Evolutionary conservation across 208 protist species (phyloP).

Genomic region (Endotrypanum monterogeii): DNA sequence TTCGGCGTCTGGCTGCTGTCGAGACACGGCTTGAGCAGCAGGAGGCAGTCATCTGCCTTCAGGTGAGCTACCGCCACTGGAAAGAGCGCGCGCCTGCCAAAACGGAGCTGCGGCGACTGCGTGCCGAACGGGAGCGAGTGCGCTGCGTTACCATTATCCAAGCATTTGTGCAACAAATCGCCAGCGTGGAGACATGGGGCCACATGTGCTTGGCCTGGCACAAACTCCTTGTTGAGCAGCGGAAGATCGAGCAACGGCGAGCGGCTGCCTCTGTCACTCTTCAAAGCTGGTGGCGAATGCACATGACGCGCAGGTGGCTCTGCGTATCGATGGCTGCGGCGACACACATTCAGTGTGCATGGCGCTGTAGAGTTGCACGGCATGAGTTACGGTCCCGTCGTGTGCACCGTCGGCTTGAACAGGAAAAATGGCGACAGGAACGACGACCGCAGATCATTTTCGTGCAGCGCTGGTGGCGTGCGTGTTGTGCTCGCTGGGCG

Average conservation of each 20-base stretch:
- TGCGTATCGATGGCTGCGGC: neutral
- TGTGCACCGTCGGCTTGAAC: slow-evolving; percentile 34
- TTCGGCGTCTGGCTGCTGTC: slow-evolving; percentile 13
- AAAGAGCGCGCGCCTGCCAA: slow-evolving; percentile 24
- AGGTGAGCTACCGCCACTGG: slow-evolving; percentile 38
- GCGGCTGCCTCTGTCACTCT: slow-evolving; percentile 39
- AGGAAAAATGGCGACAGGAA: slow-evolving; percentile 30
- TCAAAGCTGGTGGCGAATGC: slow-evolving; percentile 62
- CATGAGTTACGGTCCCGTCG: slow-evolving; percentile 27
- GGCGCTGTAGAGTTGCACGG: slow-evolving; percentile 21
- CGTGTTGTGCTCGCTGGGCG: slow-evolving; percentile 11
- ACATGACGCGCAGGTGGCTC: neutral
- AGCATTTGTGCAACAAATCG: slow-evolving; percentile 32
- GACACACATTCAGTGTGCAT: slow-evolving; percentile 12
- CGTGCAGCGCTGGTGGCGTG: slow-evolving; percentile 57
- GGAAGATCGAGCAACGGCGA: slow-evolving; percentile 12
- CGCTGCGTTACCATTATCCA: slow-evolving; percentile 35
- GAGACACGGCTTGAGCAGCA: slow-evolving; percentile 12
- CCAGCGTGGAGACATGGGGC: slow-evolving; percentile 48
- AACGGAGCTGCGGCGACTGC: slow-evolving; percentile 27
- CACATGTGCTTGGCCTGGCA: slow-evolving; percentile 22
- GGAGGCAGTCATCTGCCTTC: slow-evolving; percentile 38
- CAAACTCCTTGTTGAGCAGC: slow-evolving; percentile 16
- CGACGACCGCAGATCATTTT: slow-evolving; percentile 9
- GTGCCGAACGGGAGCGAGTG: slow-evolving; percentile 25